phyloP scores from a whole-genome alignment of 1,284 basidiomycete genomes.

The Ustilago loliicola region DNA sequence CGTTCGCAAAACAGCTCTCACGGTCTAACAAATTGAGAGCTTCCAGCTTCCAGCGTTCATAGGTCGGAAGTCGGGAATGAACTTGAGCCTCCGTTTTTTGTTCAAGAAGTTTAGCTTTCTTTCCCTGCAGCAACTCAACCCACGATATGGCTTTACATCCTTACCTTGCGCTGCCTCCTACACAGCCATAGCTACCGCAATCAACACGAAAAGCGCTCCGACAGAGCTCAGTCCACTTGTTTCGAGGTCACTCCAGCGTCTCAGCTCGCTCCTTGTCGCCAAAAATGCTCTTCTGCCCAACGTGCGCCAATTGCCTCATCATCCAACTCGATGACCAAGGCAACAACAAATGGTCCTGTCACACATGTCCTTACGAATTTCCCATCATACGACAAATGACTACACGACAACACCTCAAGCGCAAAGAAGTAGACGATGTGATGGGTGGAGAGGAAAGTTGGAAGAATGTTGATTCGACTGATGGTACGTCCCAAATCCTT shows the following conservation, averaged over 20 bases:
- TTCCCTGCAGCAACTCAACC: background rate
- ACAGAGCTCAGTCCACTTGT: no score
- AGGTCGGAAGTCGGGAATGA: no score
- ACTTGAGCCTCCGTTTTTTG: background rate
- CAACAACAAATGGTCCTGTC: constrained; percentile 89
- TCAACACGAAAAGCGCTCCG: background rate
- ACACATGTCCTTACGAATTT: constrained; percentile 94
- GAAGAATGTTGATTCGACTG: constrained; percentile 92
- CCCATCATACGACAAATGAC: constrained; percentile 83
- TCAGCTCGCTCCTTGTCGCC: background rate
- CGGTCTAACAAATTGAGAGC: background rate
- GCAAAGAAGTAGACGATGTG: constrained; percentile 64
- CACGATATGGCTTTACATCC: no score
- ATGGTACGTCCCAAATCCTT: constrained; percentile 65
- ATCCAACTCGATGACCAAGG: constrained; percentile 76
- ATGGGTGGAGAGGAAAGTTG: constrained; percentile 81
- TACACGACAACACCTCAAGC: constrained; percentile 53
- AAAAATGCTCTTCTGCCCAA: constrained; percentile 93
- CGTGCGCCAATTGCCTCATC: constrained; percentile 90
- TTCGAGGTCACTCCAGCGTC: background rate
- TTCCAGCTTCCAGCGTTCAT: background rate
- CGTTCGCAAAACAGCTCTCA: background rate
- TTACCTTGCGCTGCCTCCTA: no score
- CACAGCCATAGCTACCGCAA: no score
- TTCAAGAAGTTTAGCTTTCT: constrained; percentile 6